Percentiles rank a stretch among this genome's conserved stretches.
Conservation (phyloP, 2,329 filamentous ascomycete species). For the Sporothrix mexicana region DNA sequence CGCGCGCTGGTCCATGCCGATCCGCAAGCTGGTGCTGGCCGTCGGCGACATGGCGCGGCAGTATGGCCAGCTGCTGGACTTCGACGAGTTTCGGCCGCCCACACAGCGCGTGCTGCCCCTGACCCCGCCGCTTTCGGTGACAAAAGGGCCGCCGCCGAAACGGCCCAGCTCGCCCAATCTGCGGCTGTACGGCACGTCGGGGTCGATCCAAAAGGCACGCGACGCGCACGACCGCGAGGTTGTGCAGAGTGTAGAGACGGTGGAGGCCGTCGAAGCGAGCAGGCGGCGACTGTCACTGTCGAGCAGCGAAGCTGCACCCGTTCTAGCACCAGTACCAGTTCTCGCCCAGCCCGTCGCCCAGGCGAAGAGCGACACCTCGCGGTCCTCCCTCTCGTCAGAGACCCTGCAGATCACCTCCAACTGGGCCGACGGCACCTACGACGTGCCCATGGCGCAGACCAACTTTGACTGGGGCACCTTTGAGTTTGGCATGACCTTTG, state of each 20-base stretch:
- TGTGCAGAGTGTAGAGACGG: background rate
- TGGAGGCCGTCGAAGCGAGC: background rate
- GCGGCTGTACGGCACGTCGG: conserved; percentile 16
- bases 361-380: background rate
- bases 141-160: background rate
- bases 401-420: conserved; percentile 21
- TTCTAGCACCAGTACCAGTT: background rate
- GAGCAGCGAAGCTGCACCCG: background rate
- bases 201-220: conserved; percentile 4
- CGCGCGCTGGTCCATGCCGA: conserved; percentile 26
- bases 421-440: conserved; percentile 29
- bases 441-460: conserved; percentile 27
- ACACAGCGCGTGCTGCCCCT: background rate
- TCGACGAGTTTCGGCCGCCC: conserved; percentile 9
- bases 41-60: conserved; percentile 20
- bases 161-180: conserved; percentile 18
- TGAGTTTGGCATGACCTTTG: conserved; percentile 12
- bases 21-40: conserved; percentile 22
- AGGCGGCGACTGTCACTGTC: background rate
- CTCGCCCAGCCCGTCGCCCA: background rate
- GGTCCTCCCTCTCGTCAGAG: background rate
- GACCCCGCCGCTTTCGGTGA: background rate
- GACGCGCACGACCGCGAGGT: conserved; percentile 20
- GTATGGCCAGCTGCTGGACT: conserved; percentile 24
- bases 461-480: conserved; percentile 26